phyloP scores from a whole-genome alignment of 1,284 basidiomycete species.

The Ceratobasidium sp. region DNA sequence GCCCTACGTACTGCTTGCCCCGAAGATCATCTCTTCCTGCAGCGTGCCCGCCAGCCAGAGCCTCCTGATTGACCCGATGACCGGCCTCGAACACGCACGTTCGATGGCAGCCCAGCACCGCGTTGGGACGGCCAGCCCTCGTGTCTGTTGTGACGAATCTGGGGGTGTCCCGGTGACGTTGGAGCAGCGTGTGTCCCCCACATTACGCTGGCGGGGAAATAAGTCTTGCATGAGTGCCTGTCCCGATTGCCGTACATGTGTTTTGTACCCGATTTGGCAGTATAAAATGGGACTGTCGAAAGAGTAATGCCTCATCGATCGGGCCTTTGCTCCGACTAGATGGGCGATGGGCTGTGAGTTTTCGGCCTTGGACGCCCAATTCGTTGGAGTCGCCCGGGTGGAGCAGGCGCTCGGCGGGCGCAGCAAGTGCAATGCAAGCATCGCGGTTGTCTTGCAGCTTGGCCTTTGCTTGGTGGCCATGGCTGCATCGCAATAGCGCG shows the following conservation, averaged over 20 bases:
- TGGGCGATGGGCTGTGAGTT: background rate
- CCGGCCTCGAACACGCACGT: conserved; percentile 17
- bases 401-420: background rate
- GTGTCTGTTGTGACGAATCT: conserved; percentile 4
- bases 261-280: conserved; percentile 6
- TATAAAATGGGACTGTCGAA: background rate
- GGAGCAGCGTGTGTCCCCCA: conserved; percentile 6
- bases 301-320: background rate
- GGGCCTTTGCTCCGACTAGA: background rate
- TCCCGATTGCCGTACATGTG: background rate
- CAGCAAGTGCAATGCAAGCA: background rate
- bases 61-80: conserved; percentile 17
- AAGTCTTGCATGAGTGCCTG: background rate
- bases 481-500: background rate
- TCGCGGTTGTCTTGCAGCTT: too few species aligned
- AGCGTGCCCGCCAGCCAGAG: background rate
- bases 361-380: background rate
- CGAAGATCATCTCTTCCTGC: conserved; percentile 1
- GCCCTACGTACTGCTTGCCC: background rate
- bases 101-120: conserved; percentile 10
- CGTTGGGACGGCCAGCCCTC: background rate
- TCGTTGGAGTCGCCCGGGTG: background rate
- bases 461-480: too few species aligned
- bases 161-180: conserved; percentile 16
- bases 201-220: conserved; percentile 25